Percentiles rank a stretch among this genome's conserved stretches.
These are phyloP conservation scores for Termitomyces sp. DNA, from an alignment of 768 basidiomycete genomes.

Conservation along the genomic window DNA sequence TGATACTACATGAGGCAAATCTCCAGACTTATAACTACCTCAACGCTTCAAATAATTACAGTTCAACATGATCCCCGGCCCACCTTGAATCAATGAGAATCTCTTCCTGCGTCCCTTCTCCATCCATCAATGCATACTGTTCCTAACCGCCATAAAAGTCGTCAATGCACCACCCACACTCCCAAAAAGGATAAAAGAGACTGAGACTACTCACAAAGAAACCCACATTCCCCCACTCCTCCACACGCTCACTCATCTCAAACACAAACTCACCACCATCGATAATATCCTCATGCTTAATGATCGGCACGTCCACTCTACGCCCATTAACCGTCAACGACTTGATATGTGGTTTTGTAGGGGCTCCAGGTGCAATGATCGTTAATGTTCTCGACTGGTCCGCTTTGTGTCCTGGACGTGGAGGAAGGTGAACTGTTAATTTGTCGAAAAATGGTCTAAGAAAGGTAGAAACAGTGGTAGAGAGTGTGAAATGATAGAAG, in stretches of 20 bases:
- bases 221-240: conserved; percentile 12
- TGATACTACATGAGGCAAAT: not conserved
- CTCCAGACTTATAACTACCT: not conserved
- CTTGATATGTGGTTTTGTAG: conserved; percentile 54
- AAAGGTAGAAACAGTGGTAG: not conserved
- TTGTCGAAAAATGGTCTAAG: conserved; percentile 44
- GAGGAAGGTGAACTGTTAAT: conserved; percentile 51
- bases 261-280: conserved; percentile 15
- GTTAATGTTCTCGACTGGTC: conserved; percentile 28
- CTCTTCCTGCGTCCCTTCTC: not conserved
- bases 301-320: conserved; percentile 35
- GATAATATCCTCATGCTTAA: conserved; percentile 46
- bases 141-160: not conserved
- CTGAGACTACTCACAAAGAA: not conserved
- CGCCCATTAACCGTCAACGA: conserved; percentile 52
- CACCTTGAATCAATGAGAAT: not conserved
- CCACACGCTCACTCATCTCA: conserved; percentile 17
- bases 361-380: conserved; percentile 53
- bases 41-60: not conserved
- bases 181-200: not conserved
- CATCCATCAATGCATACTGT: not conserved
- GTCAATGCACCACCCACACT: not conserved
- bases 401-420: conserved; percentile 9
- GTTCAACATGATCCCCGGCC: not conserved
- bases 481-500: not conserved